Base-by-base conservation (phyloP, 805 yeast species). In the Limtongozyma cylindracea region DNA sequence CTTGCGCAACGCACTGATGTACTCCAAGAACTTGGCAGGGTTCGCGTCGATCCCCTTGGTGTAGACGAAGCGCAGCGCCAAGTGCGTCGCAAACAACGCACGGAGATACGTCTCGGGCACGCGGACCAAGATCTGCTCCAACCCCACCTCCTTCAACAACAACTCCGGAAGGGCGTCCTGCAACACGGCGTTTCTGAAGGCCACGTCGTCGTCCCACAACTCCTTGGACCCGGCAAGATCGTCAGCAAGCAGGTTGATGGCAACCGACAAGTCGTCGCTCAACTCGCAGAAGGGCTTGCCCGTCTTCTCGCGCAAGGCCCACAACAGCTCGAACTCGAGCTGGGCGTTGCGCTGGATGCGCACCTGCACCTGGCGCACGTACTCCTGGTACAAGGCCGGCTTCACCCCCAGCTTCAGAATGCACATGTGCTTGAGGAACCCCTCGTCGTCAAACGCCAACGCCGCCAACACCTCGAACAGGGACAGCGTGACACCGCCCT, bases 401-500 rank as follows among this genome's bases (percentile, higher is more conserved):
- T 58, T 55, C 18, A 42, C 43, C 7, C 55, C 50, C n/a, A 56
- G 45, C 9, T 31, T 31, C 29, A 64, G 63, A 22, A 67, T 58
- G 42, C 88, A 73, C 78, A 84, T 88, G 39, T 74, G 50, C 24
- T 60, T 47, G 35, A 70, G 59, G 53, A 84, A 88, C 17, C 67
- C 74, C 23, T 58, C 61, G 45, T 84, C 98, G 37, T 69, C 80
- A 38, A 88, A 71, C 3, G 93, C 71, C 28, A 84, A 62, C 3
- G 98, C 84, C 7, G 95, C 94, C 33, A 84, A 59, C 8, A 84
- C 98, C 47, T 84, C 98, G 34, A 77, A 55, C 2, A 95, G 82
- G 2, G 95, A 80, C 2, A 95, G 82, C 2, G 98, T 84, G 23
- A 84, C 98, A 51, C 98, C 98, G 38, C 98, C 98, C 50, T 84